Conservation (phyloP, 495 filamentous ascomycete species). For the Trichoderma asperelloides region DNA sequence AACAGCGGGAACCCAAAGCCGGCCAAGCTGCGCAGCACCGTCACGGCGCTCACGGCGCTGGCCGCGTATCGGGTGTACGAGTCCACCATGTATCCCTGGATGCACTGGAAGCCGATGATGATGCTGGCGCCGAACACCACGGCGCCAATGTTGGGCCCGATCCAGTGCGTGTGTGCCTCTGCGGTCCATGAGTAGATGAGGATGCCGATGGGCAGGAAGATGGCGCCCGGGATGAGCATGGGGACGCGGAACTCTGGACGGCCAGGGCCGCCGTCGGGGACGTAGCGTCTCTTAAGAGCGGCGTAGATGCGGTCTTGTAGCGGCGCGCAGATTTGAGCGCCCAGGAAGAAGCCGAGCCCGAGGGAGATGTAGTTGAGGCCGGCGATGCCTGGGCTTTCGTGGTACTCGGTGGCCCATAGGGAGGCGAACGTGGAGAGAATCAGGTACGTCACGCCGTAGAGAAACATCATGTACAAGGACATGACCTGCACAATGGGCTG, state of each 20-base stretch:
- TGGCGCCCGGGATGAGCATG: slow-evolving; percentile 43
- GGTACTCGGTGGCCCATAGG: slow-evolving; percentile 53
- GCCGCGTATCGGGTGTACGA: slow-evolving; percentile 67
- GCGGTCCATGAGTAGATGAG: slow-evolving; percentile 69
- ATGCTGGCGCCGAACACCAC: slow-evolving; percentile 48
- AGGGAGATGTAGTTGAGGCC: slow-evolving; percentile 65
- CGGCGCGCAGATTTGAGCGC: slow-evolving; percentile 52
- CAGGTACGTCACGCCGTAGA: slow-evolving; percentile 68
- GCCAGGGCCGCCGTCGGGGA: slow-evolving; percentile 25
- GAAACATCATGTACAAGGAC: slow-evolving; percentile 44
- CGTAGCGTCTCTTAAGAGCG: slow-evolving; percentile 49
- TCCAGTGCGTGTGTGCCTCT: slow-evolving; percentile 55
- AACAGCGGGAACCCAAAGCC: slow-evolving; percentile 76
- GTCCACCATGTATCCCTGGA: slow-evolving; percentile 72
- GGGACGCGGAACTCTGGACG: slow-evolving; percentile 62
- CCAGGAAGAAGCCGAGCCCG: slow-evolving; percentile 58
- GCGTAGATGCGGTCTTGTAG: slow-evolving; percentile 58
- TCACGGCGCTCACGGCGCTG: slow-evolving; percentile 57
- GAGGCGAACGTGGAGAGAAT: slow-evolving; percentile 58
- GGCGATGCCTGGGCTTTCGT: slow-evolving; percentile 50
- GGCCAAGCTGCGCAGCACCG: slow-evolving; percentile 56
- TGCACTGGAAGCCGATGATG: slow-evolving; percentile 60
- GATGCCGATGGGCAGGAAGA: slow-evolving; percentile 54
- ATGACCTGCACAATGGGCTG: slow-evolving; percentile 50
- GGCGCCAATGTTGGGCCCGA: slow-evolving; percentile 62